Conservation (phyloP, 768 basidiomycete genomes). For the Favolaschia claudopus region DNA sequence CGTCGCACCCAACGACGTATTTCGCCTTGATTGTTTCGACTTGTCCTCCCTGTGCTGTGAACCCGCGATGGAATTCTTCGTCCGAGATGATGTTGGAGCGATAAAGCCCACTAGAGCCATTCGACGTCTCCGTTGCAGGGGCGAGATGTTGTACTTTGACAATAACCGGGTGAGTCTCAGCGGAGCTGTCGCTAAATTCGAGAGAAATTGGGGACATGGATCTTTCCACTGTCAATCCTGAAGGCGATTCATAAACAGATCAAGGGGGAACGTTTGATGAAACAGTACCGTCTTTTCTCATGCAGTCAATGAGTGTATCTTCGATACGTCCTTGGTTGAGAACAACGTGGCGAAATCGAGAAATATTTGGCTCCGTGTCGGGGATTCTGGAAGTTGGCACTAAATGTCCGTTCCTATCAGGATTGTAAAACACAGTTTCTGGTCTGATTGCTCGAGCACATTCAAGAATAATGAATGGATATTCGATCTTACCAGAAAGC, state of each 20-base stretch:
- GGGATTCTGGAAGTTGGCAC: constrained; percentile 22
- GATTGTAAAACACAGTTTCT: constrained; percentile 25
- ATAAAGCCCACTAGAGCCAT: constrained; percentile 15
- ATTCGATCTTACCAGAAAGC: constrained; percentile 1
- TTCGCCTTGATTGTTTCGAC: constrained; percentile 40
- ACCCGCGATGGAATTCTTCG: neutral
- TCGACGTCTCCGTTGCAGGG: neutral
- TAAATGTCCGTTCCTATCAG: constrained; percentile 14
- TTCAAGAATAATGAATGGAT: neutral
- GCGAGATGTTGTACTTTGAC: constrained; percentile 24
- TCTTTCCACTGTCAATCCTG: constrained; percentile 42
- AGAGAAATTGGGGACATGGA: constrained; percentile 40
- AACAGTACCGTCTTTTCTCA: constrained; percentile 30
- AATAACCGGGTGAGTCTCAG: constrained; percentile 21
- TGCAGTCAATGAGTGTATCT: constrained; percentile 49
- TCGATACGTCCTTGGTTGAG: constrained; percentile 54
- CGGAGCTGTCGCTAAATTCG: constrained; percentile 32
- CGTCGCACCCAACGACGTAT: constrained; percentile 46
- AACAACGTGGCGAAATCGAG: constrained; percentile 35
- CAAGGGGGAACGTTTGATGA: neutral
- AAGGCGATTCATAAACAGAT: neutral
- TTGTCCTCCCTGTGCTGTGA: neutral
- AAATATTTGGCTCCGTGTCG: constrained; percentile 24
- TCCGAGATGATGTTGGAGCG: constrained; percentile 20
- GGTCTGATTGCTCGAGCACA: neutral